Base-by-base conservation (phyloP, 2,329 filamentous ascomycete genomes). In the Pezicula rhizophila region DNA sequence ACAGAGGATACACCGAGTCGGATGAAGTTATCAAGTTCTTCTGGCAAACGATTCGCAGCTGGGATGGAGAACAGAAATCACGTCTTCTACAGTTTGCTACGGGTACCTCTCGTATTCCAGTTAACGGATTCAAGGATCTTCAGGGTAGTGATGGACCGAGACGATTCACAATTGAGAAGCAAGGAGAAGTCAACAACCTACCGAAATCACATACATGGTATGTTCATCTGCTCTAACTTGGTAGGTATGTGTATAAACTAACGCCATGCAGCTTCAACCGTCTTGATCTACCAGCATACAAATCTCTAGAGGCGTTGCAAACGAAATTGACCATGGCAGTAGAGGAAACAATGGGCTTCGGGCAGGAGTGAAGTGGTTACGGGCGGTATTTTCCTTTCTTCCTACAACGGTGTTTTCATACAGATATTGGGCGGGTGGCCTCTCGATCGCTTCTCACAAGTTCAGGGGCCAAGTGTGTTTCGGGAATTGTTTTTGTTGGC, bases 141-240 rank as follows among this genome's bases (percentile, higher is more conserved):
- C 93, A 99, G 69, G 93, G 93, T 37, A 96, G 90, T 59, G 93
- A 99, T 66, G 93, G 93, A 3, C 93, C 93, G 8, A 80, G 93
- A 69, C 77, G 93, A 54, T 99, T 99, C 64, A 99, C 93, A 1
- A 97, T 99, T 68, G 93, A 99, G 69, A 97, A 97, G 74, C 89
- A 91, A 34, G 93, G 93, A 50, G 93, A 97, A 66, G 76, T 91
- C 46, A 82, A 78, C 52, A 95, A 96, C 60, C 68, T 99, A 64
- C 93, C 93, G 28, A 99, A 99, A 73, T 93, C 90, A 52, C 93
- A 99, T 68, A 99, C 93, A 60, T 99, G 93, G 90, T 96, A 82
- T 60, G 86, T 78, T 49, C 18, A 25, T 17, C 39, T 26, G 15
- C 14, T 42, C 14, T 18, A 28, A 40, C 18, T 17, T n/a, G 40